A percentile compares a stretch with the other conserved stretches of the same genome.
Conservation (phyloP, 1,284 basidiomycete species). For the Tilletia walkeri region DNA sequence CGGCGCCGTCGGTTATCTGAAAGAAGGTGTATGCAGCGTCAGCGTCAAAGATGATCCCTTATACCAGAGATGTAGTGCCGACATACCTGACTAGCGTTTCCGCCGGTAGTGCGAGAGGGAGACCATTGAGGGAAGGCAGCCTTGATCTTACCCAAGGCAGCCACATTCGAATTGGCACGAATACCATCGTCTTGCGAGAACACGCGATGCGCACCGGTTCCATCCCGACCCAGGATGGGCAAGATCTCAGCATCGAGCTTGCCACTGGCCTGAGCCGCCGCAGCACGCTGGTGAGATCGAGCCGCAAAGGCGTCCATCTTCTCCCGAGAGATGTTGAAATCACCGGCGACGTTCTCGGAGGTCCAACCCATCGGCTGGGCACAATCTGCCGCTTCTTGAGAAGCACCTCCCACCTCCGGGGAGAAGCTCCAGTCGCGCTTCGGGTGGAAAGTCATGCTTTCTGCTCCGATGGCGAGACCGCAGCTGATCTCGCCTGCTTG, state of each 20-base stretch:
- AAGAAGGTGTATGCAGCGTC: constrained; percentile 9
- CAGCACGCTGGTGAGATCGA: constrained; percentile 74
- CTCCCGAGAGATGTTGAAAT: constrained; percentile 76
- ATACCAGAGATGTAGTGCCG: background rate
- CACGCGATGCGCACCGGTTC: constrained; percentile 62
- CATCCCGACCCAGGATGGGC: constrained; percentile 60
- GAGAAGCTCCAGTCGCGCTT: constrained; percentile 32
- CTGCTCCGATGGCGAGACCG: constrained; percentile 78
- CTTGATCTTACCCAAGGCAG: constrained; percentile 68
- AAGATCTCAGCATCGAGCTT: constrained; percentile 76
- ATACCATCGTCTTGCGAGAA: constrained; percentile 79
- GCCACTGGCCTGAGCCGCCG: constrained; percentile 65
- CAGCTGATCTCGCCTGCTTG: constrained; percentile 77
- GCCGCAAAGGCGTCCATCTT: constrained; percentile 84
- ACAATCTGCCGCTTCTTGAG: constrained; percentile 46
- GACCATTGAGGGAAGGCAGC: constrained; percentile 87
- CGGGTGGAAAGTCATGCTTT: constrained; percentile 66
- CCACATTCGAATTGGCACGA: constrained; percentile 72
- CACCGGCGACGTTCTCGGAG: constrained; percentile 67
- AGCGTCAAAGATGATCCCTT: background rate
- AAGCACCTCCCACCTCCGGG: constrained; percentile 31
- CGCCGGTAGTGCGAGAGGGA: constrained; percentile 74
- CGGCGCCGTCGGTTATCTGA: constrained; percentile 80
- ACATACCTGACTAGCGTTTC: constrained; percentile 67
- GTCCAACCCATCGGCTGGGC: constrained; percentile 82